phyloP scores from a whole-genome alignment of 768 basidiomycete species.

The Lentinula boryana region DNA sequence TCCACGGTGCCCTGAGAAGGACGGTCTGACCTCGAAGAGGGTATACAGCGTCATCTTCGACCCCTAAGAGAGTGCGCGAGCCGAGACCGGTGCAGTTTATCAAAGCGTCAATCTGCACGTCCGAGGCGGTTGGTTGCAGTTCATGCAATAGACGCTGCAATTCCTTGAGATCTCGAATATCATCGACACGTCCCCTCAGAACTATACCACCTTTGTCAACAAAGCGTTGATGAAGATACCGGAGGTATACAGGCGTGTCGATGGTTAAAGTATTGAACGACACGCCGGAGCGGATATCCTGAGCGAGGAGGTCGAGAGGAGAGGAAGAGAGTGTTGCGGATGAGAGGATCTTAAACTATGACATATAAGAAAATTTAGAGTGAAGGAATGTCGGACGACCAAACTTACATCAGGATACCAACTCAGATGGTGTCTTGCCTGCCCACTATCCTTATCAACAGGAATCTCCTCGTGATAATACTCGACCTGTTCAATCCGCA shows the following conservation, averaged over 20 bases:
- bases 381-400: background rate
- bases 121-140: background rate
- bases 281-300: constrained; percentile 28
- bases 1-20: constrained; percentile 42
- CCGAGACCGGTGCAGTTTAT: constrained; percentile 25
- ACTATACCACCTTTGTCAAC: constrained; percentile 45
- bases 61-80: constrained; percentile 50
- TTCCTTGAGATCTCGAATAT: constrained; percentile 49
- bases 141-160: background rate
- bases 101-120: constrained; percentile 9
- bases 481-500: constrained; percentile 42
- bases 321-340: constrained; percentile 31
- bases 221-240: constrained; percentile 59
- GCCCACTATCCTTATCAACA: constrained; percentile 15
- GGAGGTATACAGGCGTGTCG: constrained; percentile 56
- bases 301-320: constrained; percentile 16
- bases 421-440: constrained; percentile 23
- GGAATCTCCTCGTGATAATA: constrained; percentile 21
- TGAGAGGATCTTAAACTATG: constrained; percentile 27
- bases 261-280: constrained; percentile 59
- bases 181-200: constrained; percentile 46
- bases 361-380: background rate
- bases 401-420: constrained; percentile 31
- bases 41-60: constrained; percentile 51
- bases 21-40: constrained; percentile 64